Conservation (phyloP, 352 stramenopile species). For the Phytophthora idaei region DNA sequence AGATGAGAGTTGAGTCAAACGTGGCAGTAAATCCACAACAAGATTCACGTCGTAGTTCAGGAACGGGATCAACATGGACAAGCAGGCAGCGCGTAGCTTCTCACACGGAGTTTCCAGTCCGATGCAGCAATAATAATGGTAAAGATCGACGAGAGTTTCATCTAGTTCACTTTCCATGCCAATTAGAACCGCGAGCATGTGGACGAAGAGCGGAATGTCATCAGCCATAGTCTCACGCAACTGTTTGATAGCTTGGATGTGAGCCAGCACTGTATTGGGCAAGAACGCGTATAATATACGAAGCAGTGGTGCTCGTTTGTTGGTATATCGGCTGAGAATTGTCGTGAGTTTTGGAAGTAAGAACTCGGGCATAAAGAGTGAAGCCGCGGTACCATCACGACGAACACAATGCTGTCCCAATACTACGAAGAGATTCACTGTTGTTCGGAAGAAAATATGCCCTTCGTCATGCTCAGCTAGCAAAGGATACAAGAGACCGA, state of each 20-base stretch:
- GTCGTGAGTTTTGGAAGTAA: slow-evolving; percentile 52
- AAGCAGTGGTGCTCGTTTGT: slow-evolving; percentile 62
- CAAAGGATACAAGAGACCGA: slow-evolving; percentile 55
- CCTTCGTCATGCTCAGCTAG: slow-evolving; percentile 56
- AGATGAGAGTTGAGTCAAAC: slow-evolving; percentile 66
- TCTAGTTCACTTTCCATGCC: slow-evolving; percentile 75
- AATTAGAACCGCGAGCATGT: slow-evolving; percentile 71
- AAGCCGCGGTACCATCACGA: slow-evolving; percentile 48
- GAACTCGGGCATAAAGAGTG: slow-evolving; percentile 62
- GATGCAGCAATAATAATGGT: slow-evolving; percentile 90
- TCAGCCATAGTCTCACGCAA: slow-evolving; percentile 66
- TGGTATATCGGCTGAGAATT: slow-evolving; percentile 25
- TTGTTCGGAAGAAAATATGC: slow-evolving; percentile 46
- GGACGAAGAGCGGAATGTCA: slow-evolving; percentile 79
- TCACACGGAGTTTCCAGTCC: slow-evolving; percentile 73
- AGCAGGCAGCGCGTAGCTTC: slow-evolving; percentile 74
- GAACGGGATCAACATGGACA: slow-evolving; percentile 72
- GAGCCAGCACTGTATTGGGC: slow-evolving; percentile 50
- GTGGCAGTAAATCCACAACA: slow-evolving; percentile 63
- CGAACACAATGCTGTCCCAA: slow-evolving; percentile 54
- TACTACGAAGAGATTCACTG: slow-evolving; percentile 38
- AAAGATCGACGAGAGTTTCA: slow-evolving; percentile 79
- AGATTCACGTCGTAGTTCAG: slow-evolving; percentile 52
- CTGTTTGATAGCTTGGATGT: slow-evolving; percentile 80
- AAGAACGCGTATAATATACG: slow-evolving; percentile 70